Percentiles rank a stretch among this genome's conserved stretches.
Evolutionary conservation across 768 basidiomycete genomes (phyloP).

Genomic region (Leccinum barrowsii): DNA sequence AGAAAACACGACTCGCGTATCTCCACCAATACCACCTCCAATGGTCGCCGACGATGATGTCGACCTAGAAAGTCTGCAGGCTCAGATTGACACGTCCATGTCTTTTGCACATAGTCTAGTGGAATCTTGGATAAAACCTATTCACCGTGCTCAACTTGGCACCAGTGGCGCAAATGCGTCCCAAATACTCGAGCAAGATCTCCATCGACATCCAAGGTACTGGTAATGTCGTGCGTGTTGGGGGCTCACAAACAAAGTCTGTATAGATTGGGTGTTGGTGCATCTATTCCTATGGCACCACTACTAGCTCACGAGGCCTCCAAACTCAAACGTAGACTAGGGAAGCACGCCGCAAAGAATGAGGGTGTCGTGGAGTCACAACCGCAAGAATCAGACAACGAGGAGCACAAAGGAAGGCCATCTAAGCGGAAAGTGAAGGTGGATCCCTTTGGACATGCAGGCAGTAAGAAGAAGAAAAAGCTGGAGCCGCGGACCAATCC

Average conservation of each 20-base stretch:
- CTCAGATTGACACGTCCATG: slow-evolving; percentile 80
- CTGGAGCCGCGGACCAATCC: slow-evolving; percentile 11
- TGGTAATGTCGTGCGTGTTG: not conserved
- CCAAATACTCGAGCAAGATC: slow-evolving; percentile 60
- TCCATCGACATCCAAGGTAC: slow-evolving; percentile 70
- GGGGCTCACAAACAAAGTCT: slow-evolving; percentile 7
- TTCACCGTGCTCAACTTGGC: slow-evolving; percentile 36
- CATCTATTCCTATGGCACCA: slow-evolving; percentile 49
- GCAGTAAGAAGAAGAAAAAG: slow-evolving; percentile 45
- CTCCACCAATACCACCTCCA: not conserved
- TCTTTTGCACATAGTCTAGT: slow-evolving; percentile 71
- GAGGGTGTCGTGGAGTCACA: slow-evolving; percentile 36
- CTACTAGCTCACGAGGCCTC: slow-evolving; percentile 50
- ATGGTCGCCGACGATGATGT: slow-evolving; percentile 50
- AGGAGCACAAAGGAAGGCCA: slow-evolving; percentile 53
- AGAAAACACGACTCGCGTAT: slow-evolving; percentile 9
- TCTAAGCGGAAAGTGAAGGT: slow-evolving; percentile 56
- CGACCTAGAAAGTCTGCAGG: slow-evolving; percentile 67
- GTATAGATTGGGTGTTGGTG: slow-evolving; percentile 71
- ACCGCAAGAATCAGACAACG: slow-evolving; percentile 37
- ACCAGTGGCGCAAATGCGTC: slow-evolving; percentile 34
- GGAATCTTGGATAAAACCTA: slow-evolving; percentile 72
- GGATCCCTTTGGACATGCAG: slow-evolving; percentile 51
- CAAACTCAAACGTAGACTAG: slow-evolving; percentile 58
- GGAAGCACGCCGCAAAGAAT: slow-evolving; percentile 48